Evolutionary conservation across 1,139 yeast genomes (phyloP).

Genomic region (Yamadazyma triangularis): DNA sequence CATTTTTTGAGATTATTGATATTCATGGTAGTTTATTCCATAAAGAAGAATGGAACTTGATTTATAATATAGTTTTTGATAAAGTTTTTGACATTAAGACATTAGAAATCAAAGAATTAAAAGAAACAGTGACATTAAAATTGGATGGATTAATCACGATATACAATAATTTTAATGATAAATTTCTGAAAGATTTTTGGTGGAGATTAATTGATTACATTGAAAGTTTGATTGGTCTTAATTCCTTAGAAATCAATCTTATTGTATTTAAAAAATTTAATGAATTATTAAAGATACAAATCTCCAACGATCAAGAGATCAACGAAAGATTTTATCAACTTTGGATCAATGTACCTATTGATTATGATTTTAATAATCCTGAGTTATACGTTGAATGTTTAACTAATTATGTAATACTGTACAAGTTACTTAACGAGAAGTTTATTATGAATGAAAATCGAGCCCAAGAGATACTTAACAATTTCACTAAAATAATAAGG

Average conservation of each 20-base stretch:
- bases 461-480: conserved; percentile 33
- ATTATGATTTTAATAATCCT: conserved; percentile 53
- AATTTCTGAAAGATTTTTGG: conserved; percentile 39
- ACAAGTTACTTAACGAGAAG: conserved; percentile 38
- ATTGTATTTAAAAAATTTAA: conserved; percentile 50
- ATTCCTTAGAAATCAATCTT: conserved; percentile 45
- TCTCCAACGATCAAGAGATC: conserved; percentile 18
- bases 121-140: conserved; percentile 54
- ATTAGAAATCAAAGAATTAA: conserved; percentile 37
- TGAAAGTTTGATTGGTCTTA: conserved; percentile 28
- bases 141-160: conserved; percentile 58
- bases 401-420: conserved; percentile 46
- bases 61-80: conserved; percentile 49
- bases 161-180: conserved; percentile 32
- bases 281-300: conserved; percentile 31
- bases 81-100: conserved; percentile 17
- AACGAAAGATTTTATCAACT: conserved; percentile 48
- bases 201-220: conserved; percentile 46
- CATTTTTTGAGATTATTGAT: conserved; percentile 79
- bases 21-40: conserved; percentile 59
- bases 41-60: conserved; percentile 48
- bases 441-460: conserved; percentile 27
- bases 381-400: conserved; percentile 52
- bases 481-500: conserved; percentile 57
- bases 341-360: conserved; percentile 59